Conservation (phyloP, 2,329 filamentous ascomycete species). For the Pseudogymnoascus sp. region DNA sequence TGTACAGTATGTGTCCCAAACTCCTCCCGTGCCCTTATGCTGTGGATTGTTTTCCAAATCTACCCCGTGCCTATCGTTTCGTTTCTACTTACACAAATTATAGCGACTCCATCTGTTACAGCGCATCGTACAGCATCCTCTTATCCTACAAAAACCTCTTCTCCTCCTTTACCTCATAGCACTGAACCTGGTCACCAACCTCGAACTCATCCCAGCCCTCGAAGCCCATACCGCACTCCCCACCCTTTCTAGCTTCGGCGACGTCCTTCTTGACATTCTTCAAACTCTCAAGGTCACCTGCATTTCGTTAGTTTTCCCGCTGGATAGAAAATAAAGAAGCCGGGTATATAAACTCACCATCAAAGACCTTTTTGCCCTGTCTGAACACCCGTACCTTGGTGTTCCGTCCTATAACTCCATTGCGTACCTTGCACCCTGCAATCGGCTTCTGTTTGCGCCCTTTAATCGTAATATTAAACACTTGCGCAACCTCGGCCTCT, state of each 20-base stretch:
- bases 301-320: slow-evolving; percentile 13
- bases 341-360: slow-evolving; percentile 56
- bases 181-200: slow-evolving; percentile 79
- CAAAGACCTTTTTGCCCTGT: slow-evolving; percentile 63
- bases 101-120: slow-evolving; percentile 4
- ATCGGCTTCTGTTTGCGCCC: slow-evolving; percentile 65
- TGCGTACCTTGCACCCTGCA: slow-evolving; percentile 82
- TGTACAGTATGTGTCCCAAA: slow-evolving; percentile 2
- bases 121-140: slow-evolving; percentile 10
- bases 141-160: slow-evolving; percentile 40
- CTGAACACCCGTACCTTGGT: slow-evolving; percentile 67
- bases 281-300: slow-evolving; percentile 72
- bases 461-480: slow-evolving; percentile 79
- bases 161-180: slow-evolving; percentile 72
- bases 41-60: background rate
- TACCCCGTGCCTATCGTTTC: background rate
- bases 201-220: slow-evolving; percentile 71
- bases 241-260: slow-evolving; percentile 79
- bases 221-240: slow-evolving; percentile 89
- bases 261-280: slow-evolving; percentile 94
- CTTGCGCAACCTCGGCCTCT: slow-evolving; percentile 77
- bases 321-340: background rate
- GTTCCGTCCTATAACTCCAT: slow-evolving; percentile 63
- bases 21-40: background rate
- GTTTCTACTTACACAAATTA: slow-evolving; percentile 10